Percentiles rank a stretch among this genome's conserved stretches.
phyloP scores from a whole-genome alignment of 2,329 filamentous ascomycete species.

The Apiospora koreana region DNA sequence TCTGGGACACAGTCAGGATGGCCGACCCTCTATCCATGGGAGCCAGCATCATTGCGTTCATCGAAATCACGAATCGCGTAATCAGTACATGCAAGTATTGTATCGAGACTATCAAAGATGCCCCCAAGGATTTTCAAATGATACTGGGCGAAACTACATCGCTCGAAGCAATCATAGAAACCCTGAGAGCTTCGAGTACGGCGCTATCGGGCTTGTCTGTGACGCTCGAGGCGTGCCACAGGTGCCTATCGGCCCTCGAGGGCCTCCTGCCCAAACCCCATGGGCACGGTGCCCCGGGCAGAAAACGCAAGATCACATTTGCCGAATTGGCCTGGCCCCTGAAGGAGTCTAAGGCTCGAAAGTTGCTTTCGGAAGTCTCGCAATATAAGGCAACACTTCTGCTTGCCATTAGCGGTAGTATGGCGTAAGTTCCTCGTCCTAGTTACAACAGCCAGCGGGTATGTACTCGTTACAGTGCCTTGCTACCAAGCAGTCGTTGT shows the following conservation, averaged over 20 bases:
- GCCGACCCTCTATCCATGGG: constrained; percentile 9
- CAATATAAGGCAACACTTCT: constrained; percentile 19
- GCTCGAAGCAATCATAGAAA: constrained; percentile 17
- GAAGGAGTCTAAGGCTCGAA: constrained; percentile 17
- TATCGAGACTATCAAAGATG: constrained; percentile 19
- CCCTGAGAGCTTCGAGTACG: not conserved
- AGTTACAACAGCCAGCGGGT: too few species aligned
- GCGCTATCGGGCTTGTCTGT: not conserved
- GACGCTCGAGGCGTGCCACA: not conserved
- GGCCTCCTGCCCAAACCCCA: not conserved
- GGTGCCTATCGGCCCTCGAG: not conserved
- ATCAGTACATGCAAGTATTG: constrained; percentile 18
- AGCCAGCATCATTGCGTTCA: constrained; percentile 20
- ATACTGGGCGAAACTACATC: constrained; percentile 18
- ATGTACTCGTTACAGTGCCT: too few species aligned
- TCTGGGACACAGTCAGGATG: not conserved
- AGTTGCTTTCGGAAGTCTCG: constrained; percentile 15
- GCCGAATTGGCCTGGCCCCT: constrained; percentile 16
- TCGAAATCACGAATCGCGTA: constrained; percentile 18
- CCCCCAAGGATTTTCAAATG: constrained; percentile 20
- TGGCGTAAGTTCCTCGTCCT: constrained; percentile 8
- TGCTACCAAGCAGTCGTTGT: too few species aligned
- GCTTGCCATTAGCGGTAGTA: constrained; percentile 15
- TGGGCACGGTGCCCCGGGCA: not conserved
- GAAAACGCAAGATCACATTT: constrained; percentile 1